Base-by-base conservation (phyloP, 371 early-diverging fungal genomes). In the Haplosporangium sp. region DNA sequence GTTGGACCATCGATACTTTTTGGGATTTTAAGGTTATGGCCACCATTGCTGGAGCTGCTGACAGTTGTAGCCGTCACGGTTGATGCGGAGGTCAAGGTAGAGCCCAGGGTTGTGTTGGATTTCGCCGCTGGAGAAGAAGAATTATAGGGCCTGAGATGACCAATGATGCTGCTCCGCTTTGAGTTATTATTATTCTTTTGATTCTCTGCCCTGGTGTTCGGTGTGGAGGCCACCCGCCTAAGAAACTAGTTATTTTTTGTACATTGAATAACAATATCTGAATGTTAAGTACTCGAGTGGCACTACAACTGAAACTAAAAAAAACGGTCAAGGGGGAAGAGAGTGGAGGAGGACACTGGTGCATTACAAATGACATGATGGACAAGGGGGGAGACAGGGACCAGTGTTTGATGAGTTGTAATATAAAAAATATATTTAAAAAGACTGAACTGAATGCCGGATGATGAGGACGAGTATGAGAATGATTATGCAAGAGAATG, bases 211-310 rank as follows among this genome's bases (percentile, higher is more conserved):
- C 86, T 85, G n/a, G 85, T 76, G 64, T 86, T 86, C 6, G 89
- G 89, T 21, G 86, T 83, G 20, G 89, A 89, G n/a, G 86, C 86
- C n/a, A 86, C 87, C 67, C 89, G 79, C 42, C 87, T 85, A 50
- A 89, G 83, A 41, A 74, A 76, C 76, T 76, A n/a, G n/a, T n/a
- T n/a, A n/a, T n/a, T n/a, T n/a, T n/a, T n/a, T n/a, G n/a, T n/a
- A n/a, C n/a, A n/a, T n/a, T n/a, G n/a, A n/a, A n/a, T n/a, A n/a
- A n/a, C n/a, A n/a, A 46, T 45, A 46, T 14, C 45, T 12, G 16
- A 45, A 10, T 12, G 13, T 59, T 67, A 51, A 73, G 73, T 60
- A 60, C 64, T 40, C 36, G n/a, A 38, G 9, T n/a, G 21, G 14
- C 5, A 51, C 40, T 20, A 12, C 10, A 52, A 18, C 14, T 14